Percentiles rank a stretch among this genome's conserved stretches.
phyloP scores from a whole-genome alignment of 1,284 basidiomycete genomes.

The Trichosporon coremiiforme region DNA sequence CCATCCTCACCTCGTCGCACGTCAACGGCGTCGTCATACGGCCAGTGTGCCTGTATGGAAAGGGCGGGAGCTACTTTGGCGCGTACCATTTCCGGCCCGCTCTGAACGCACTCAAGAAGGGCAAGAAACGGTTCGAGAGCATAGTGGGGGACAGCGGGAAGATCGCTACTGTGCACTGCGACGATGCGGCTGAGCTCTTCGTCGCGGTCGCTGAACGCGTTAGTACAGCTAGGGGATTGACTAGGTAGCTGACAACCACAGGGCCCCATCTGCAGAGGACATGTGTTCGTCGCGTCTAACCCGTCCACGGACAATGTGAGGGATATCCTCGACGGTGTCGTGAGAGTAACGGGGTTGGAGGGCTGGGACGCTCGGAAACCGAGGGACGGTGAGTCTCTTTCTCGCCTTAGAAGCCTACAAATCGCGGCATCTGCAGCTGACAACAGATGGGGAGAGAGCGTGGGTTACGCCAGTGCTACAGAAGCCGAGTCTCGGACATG shows the following conservation, averaged over 20 bases:
- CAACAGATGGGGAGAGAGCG: constrained; percentile 46
- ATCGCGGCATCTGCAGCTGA: not conserved
- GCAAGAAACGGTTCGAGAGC: constrained; percentile 52
- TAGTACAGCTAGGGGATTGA: constrained; percentile 18
- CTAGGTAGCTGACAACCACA: constrained; percentile 23
- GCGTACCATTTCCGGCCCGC: constrained; percentile 54
- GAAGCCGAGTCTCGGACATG: constrained; percentile 59
- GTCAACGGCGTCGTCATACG: constrained; percentile 31
- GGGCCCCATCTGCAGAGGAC: constrained; percentile 55
- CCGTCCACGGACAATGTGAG: constrained; percentile 59
- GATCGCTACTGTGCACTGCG: constrained; percentile 59
- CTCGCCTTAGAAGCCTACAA: too few species aligned
- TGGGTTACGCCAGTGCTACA: constrained; percentile 30
- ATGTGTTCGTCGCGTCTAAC: constrained; percentile 61
- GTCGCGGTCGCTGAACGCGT: constrained; percentile 58
- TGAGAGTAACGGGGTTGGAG: constrained; percentile 55
- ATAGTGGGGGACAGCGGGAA: constrained; percentile 47
- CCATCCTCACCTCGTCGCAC: constrained; percentile 36
- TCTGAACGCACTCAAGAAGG: constrained; percentile 48
- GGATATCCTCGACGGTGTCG: constrained; percentile 58
- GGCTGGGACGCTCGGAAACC: constrained; percentile 34
- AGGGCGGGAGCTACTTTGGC: constrained; percentile 25
- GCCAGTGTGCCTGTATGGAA: constrained; percentile 52
- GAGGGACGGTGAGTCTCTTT: constrained; percentile 15
- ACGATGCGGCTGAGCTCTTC: constrained; percentile 63